Conservation (phyloP, 106 monocot genomes). For the Cymbidium sinense region DNA sequence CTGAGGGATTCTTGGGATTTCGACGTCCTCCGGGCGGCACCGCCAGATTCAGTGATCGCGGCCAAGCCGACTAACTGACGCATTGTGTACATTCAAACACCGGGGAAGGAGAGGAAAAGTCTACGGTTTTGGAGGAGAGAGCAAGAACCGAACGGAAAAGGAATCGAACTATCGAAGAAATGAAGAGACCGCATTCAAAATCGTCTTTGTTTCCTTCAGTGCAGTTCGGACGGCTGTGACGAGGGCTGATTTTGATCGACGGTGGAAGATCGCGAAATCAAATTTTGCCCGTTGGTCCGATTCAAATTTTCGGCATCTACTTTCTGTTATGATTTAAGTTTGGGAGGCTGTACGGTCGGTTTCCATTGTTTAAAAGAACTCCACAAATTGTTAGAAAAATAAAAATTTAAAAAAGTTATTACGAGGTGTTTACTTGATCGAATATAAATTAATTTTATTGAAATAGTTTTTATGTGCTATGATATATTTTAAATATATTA, state of each 20-base stretch:
- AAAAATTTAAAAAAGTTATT: no score
- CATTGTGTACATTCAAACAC: background rate
- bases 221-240: background rate
- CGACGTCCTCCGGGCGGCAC: conserved; percentile 5
- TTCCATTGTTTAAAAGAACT: no score
- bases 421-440: no score
- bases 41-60: conserved; percentile 16
- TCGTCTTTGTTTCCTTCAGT: background rate
- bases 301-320: background rate
- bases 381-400: no score
- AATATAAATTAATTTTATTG: no score
- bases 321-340: no score
- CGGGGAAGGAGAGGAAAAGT: background rate
- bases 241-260: background rate
- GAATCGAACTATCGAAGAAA: background rate
- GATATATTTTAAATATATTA: no score
- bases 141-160: background rate
- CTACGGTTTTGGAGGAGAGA: background rate
- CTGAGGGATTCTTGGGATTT: conserved; percentile 16
- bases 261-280: background rate
- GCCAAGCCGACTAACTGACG: conserved; percentile 13
- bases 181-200: background rate
- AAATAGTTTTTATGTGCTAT: no score
- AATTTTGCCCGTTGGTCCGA: background rate
- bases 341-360: no score